Evolutionary conservation across 306 rosid genomes (phyloP), one percentile per base, ranked within the genome.

Genomic region (Senna tora): DNA sequence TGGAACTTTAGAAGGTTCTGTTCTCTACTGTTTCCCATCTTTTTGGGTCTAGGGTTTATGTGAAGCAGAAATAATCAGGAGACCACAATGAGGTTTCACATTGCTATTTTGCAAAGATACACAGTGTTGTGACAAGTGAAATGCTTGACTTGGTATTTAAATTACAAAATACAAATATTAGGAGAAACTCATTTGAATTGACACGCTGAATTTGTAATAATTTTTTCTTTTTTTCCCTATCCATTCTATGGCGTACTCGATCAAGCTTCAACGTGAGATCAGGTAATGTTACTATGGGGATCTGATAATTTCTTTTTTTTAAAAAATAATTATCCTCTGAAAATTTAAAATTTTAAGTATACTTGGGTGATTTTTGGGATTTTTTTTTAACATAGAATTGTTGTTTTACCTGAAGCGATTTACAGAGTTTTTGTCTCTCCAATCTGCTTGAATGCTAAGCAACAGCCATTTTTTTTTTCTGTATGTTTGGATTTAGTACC

Each of bases 71-170:
- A 76, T 65, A 84, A 67, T 73, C 84, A 65, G 83, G 81, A 81
- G 82, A 81, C 82, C 75, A 55, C 83, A 83, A 70, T 62, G 87
- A 83, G 84, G 91, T 83, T 73, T 84, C 84, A 77, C 80, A 80
- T 65, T 90, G 82, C 84, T 77, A 69, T 79, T 57, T 74, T 76
- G 49, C 79, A 65, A 64, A 75, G 79, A 77, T 85, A 76, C 84
- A 82, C 73, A 39, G 63, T 84, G 78, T 75, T 81, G 84, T 84
- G 84, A 73, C 84, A 73, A 57, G 43, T 85, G 76, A 77, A 86
- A 81, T 78, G 81, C 83, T 83, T 76, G 83, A 83, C 73, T 88
- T 84, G 79, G 53, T 80, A 88, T 81, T 88, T 81, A 58, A 79
- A 78, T 84, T 86, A 78, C 79, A 75, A 51, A 62, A 86, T 67